Evolutionary conservation across 2,329 filamentous ascomycete species (phyloP).

Genomic region (Eurotiales sp.): DNA sequence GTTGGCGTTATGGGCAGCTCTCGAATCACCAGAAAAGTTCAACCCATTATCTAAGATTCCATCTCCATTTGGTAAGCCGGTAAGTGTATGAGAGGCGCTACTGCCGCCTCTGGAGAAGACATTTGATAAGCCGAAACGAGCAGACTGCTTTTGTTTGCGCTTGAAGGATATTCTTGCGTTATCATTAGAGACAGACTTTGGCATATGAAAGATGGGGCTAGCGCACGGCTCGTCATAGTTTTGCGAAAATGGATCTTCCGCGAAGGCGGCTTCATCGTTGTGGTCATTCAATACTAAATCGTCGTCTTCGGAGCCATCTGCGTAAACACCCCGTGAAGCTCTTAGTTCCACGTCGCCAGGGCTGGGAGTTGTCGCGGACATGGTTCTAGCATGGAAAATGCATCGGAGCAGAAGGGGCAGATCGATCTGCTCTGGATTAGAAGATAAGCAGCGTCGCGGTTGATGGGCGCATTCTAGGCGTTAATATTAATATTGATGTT

Average conservation of each 20-base stretch:
- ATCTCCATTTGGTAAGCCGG: conserved; percentile 24
- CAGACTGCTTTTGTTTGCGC: conserved; percentile 39
- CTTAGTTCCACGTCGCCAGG: conserved; percentile 18
- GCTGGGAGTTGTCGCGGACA: conserved; percentile 23
- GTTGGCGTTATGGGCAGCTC: conserved; percentile 14
- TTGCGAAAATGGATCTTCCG: conserved; percentile 28
- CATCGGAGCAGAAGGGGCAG: conserved; percentile 10
- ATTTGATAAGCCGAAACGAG: conserved; percentile 38
- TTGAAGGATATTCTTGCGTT: conserved; percentile 39
- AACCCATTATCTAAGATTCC: conserved; percentile 25
- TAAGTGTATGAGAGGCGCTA: conserved; percentile 21
- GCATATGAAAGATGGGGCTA: neutral
- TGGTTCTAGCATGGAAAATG: conserved; percentile 21
- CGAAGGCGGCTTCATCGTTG: conserved; percentile 20
- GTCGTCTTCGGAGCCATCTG: conserved; percentile 19
- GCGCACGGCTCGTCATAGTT: conserved; percentile 34
- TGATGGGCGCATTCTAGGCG: neutral
- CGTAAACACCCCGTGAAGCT: conserved; percentile 13
- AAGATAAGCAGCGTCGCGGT: neutral
- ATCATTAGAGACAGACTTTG: neutral
- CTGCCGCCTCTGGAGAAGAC: conserved; percentile 32
- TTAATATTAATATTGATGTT: neutral
- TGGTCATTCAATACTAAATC: conserved; percentile 20
- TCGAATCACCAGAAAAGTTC: conserved; percentile 13
- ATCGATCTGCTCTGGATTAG: conserved; percentile 6